phyloP scores from a whole-genome alignment of 2,329 filamentous ascomycete genomes.

The Cordyceps farinosa region DNA sequence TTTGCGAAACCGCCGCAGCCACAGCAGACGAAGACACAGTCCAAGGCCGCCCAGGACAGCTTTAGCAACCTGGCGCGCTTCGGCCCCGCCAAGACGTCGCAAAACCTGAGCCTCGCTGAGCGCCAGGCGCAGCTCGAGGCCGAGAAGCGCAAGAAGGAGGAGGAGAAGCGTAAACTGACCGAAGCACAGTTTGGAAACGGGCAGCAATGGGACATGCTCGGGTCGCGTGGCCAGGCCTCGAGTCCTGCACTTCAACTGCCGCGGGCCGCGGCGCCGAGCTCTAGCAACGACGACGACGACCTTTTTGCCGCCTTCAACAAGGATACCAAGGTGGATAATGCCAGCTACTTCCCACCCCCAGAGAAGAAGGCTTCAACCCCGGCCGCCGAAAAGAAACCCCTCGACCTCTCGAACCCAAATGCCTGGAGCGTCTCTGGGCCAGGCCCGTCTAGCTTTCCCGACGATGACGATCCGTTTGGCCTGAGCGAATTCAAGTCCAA shows the following conservation, averaged over 20 bases:
- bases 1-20: conserved; percentile 40
- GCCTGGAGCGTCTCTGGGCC: conserved; percentile 46
- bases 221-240: conserved; percentile 46
- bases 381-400: conserved; percentile 35
- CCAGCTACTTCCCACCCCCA: conserved; percentile 60
- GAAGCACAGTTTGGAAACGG: conserved; percentile 75
- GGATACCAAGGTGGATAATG: conserved; percentile 63
- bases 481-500: conserved; percentile 58
- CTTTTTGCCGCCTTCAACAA: conserved; percentile 65
- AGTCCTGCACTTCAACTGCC: conserved; percentile 29
- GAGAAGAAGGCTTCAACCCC: conserved; percentile 44
- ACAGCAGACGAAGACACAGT: not conserved
- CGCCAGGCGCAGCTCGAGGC: conserved; percentile 65
- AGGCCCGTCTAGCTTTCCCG: conserved; percentile 38
- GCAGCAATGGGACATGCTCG: conserved; percentile 73
- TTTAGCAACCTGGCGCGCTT: conserved; percentile 74
- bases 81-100: conserved; percentile 51
- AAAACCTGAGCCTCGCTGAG: conserved; percentile 74
- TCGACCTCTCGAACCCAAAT: conserved; percentile 52
- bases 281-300: conserved; percentile 52
- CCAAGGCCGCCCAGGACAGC: conserved; percentile 55
- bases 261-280: conserved; percentile 17
- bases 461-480: conserved; percentile 87
- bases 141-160: conserved; percentile 68
- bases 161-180: conserved; percentile 65